Base-by-base conservation (phyloP, 179 eudicot genomes). In the Heliamphora pulchella region DNA sequence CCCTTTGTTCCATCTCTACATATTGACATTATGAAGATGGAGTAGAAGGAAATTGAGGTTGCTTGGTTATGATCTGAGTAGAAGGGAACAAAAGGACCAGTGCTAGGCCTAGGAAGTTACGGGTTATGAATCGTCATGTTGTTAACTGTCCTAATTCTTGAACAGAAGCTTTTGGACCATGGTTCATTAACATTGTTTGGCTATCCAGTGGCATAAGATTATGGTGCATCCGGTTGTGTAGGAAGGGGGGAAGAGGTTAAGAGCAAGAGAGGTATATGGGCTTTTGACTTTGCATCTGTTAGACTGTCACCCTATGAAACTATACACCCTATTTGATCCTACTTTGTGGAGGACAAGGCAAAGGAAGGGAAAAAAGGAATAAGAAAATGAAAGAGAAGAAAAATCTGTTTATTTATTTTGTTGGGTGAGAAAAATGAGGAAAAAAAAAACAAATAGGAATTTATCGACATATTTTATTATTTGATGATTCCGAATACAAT, bases 231-330 rank as follows among this genome's bases (percentile, higher is more conserved):
- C 15, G 44, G 15, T 22, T 72, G 44, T 44, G 9, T n/a, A 72
- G 59, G 41, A 71, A 8, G 1, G 59, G 2, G 20, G 58, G 44
- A 44, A 72, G 43, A 72, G 44, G 2, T 50, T 72, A 61, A 20
- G 46, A 20, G 8, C 13, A 70, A 72, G 43, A 47, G 20, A 48
- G 8, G n/a, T n/a, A 14, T 39, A 17, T 72, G 51, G 74, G 13
- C 72, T 70, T 70, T 47, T 47, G 74, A 70, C 18, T 70, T 46
- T 47, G 54, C 54, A 72, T 13, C 63, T 53, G 3, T 57, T 74
- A n/a, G n/a, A n/a, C n/a, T n/a, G n/a, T n/a, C n/a, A 13, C 63
- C 50, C 20, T 22, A 47, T 74, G 43, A 74, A 74, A 31, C 59
- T 54, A 17, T 15, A 20, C 72, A 9, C 0, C 2, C 75, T 3